phyloP scores from a whole-genome alignment of 495 filamentous ascomycete species.

The Parachaetomium inaequale region DNA sequence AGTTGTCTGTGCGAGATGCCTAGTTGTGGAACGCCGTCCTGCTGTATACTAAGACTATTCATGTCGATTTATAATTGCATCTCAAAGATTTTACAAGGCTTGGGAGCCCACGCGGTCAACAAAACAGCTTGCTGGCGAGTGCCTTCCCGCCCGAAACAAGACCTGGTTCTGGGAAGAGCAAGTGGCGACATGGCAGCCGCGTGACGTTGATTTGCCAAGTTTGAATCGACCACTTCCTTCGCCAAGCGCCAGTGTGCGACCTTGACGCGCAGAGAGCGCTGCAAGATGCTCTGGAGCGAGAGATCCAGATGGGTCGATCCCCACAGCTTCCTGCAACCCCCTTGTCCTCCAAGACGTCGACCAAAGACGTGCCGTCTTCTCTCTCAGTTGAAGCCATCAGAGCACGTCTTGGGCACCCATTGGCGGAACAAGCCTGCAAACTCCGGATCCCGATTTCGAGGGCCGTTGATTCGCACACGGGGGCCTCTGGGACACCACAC shows the following conservation, averaged over 20 bases:
- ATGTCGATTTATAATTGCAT: too few relatives aligned
- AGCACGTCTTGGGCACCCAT: background rate
- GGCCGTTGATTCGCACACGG: background rate
- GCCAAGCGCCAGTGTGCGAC: slow-evolving; percentile 16
- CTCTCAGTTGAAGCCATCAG: background rate
- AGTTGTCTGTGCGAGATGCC: too few relatives aligned
- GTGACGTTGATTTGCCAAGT: slow-evolving; percentile 12
- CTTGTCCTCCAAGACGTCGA: background rate
- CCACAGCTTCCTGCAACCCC: slow-evolving; percentile 11
- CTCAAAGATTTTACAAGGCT: too few relatives aligned
- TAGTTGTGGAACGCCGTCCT: too few relatives aligned
- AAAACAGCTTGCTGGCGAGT: too few relatives aligned
- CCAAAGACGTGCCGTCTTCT: background rate
- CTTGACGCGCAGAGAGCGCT: slow-evolving; percentile 10
- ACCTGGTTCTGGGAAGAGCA: background rate
- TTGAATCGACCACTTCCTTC: background rate
- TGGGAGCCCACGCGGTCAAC: too few relatives aligned
- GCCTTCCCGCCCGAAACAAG: too few relatives aligned
- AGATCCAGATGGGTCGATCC: slow-evolving; percentile 15
- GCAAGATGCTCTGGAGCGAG: slow-evolving; percentile 10
- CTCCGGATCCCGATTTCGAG: background rate
- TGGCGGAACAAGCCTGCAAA: background rate
- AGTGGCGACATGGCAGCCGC: slow-evolving; percentile 16
- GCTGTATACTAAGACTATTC: too few relatives aligned
- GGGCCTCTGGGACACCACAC: background rate